Conservation (phyloP, 495 filamentous ascomycete species). For the Hyaloscypha finlandica region DNA sequence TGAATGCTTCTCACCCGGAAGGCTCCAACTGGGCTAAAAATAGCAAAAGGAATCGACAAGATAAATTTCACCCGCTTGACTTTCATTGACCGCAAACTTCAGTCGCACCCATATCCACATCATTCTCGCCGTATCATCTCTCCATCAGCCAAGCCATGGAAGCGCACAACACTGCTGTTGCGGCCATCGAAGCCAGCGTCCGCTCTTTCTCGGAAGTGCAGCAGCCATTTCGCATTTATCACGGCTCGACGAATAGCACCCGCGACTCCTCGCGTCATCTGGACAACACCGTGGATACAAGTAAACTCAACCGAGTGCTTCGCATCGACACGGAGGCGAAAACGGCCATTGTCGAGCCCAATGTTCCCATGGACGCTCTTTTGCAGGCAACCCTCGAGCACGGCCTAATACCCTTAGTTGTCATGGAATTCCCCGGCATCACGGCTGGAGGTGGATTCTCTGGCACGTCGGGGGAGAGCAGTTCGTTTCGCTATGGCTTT, state of each 20-base stretch:
- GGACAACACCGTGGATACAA: conserved; percentile 52
- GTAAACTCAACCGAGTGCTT: conserved; percentile 15
- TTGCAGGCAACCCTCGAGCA: conserved; percentile 53
- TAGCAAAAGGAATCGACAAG: too few species aligned
- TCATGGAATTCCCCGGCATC: conserved; percentile 65
- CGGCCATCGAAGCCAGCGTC: conserved; percentile 47
- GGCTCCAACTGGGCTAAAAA: too few species aligned
- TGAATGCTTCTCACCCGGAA: too few species aligned
- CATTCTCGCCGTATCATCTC: background rate
- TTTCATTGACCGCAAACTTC: too few species aligned
- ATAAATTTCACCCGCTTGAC: too few species aligned
- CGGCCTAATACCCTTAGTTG: conserved; percentile 55
- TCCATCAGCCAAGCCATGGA: conserved; percentile 38
- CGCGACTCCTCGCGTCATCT: conserved; percentile 48
- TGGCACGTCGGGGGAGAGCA: conserved; percentile 61
- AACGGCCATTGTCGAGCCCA: conserved; percentile 60
- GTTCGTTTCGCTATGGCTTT: conserved; percentile 57
- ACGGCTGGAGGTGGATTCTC: conserved; percentile 63
- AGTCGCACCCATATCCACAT: background rate
- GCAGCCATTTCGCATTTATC: conserved; percentile 72
- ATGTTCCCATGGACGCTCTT: conserved; percentile 64
- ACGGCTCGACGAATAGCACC: conserved; percentile 77
- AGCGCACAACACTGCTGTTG: conserved; percentile 44
- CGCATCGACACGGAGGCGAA: conserved; percentile 47
- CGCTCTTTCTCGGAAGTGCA: conserved; percentile 54